Conservation (phyloP, 1,284 basidiomycete species). For the Sanghuangporus sanghuang region DNA sequence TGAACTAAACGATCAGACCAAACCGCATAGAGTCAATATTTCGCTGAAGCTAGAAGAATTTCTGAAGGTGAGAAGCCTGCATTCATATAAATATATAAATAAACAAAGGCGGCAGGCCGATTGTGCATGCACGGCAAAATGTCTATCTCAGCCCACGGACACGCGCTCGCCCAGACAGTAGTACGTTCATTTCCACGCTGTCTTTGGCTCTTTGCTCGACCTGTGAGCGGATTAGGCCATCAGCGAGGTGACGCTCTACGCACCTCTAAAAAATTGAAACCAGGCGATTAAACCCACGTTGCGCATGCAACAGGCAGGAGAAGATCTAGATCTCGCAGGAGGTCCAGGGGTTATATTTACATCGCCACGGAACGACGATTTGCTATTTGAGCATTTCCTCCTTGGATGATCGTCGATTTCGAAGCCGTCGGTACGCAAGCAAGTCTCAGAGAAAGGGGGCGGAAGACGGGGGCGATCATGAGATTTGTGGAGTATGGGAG, state of each 20-base stretch:
- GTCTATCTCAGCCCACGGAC: too few relatives aligned
- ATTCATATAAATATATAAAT: background rate
- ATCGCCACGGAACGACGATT: background rate
- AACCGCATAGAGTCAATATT: background rate
- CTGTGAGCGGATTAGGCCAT: background rate
- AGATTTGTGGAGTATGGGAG: background rate
- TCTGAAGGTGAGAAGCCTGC: background rate
- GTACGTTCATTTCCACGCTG: too few relatives aligned
- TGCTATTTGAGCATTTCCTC: background rate
- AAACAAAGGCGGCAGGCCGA: background rate
- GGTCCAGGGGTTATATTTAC: background rate
- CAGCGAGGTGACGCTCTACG: background rate
- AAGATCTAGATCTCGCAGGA: background rate
- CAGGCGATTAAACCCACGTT: background rate
- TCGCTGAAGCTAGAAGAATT: conserved; percentile 2
- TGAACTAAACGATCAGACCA: background rate
- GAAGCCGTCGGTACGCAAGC: background rate
- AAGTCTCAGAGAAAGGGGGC: background rate
- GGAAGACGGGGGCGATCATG: background rate
- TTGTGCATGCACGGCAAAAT: too few relatives aligned
- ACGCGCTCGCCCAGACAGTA: too few relatives aligned
- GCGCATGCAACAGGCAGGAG: background rate
- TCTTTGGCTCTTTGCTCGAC: too few relatives aligned
- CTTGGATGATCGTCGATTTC: background rate
- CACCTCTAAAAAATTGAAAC: background rate